phyloP scores from a whole-genome alignment of 768 basidiomycete genomes.

The Hypholoma fasciculare region DNA sequence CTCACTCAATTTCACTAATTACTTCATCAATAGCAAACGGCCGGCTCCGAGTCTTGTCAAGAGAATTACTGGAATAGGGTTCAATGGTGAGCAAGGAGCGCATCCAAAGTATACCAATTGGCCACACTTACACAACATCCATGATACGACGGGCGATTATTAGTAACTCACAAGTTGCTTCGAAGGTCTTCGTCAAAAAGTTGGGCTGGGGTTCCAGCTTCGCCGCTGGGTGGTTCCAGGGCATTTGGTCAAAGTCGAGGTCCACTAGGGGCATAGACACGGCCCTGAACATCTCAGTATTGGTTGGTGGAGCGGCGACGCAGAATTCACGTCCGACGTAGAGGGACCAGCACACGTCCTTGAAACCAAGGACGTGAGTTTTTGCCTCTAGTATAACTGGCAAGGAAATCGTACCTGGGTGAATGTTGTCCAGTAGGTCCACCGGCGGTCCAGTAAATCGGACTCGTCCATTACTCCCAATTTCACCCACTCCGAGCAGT shows the following conservation, averaged over 20 bases:
- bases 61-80: conserved; percentile 35
- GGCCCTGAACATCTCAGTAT: conserved; percentile 20
- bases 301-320: conserved; percentile 34
- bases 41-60: conserved; percentile 38
- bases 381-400: background rate
- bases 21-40: conserved; percentile 43
- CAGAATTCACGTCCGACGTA: conserved; percentile 66
- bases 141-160: conserved; percentile 51
- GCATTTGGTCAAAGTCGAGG: conserved; percentile 46
- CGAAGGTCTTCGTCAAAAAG: conserved; percentile 47
- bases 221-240: conserved; percentile 42
- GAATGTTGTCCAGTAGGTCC: conserved; percentile 62
- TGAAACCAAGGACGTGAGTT: background rate
- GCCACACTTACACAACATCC: conserved; percentile 50
- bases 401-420: conserved; percentile 37
- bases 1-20: conserved; percentile 56
- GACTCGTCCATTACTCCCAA: conserved; percentile 49
- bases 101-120: background rate
- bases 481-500: conserved; percentile 58
- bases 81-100: background rate
- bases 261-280: conserved; percentile 51
- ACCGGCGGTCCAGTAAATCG: conserved; percentile 58
- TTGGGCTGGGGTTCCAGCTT: conserved; percentile 41
- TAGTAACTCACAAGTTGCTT: conserved; percentile 47
- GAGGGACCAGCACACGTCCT: conserved; percentile 67